Conservation (phyloP, 495 filamentous ascomycete genomes). For the Cercophora samala region DNA sequence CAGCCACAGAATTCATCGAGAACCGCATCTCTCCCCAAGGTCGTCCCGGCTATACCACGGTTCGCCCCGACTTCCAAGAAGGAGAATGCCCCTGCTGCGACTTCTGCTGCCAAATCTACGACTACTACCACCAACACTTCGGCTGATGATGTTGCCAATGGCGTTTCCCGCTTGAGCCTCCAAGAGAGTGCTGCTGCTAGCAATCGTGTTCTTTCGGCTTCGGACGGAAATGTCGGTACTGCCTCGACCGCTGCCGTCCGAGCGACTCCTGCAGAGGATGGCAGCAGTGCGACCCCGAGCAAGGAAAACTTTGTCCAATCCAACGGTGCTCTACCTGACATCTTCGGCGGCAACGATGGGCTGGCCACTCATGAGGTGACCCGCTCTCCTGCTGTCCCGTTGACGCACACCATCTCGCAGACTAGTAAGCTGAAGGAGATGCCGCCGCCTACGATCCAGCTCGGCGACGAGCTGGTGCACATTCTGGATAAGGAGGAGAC, state of each 20-base stretch:
- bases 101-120: background rate
- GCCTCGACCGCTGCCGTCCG: background rate
- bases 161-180: slow-evolving; percentile 14
- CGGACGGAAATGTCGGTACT: slow-evolving; percentile 3
- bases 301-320: background rate
- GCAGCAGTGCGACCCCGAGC: background rate
- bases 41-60: slow-evolving; percentile 24
- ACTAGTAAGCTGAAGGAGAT: slow-evolving; percentile 29
- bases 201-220: slow-evolving; percentile 1
- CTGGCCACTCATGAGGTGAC: slow-evolving; percentile 15
- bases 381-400: slow-evolving; percentile 20
- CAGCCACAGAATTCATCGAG: slow-evolving; percentile 6
- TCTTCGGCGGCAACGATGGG: background rate
- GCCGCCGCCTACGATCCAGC: slow-evolving; percentile 10
- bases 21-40: slow-evolving; percentile 16
- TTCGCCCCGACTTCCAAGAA: slow-evolving; percentile 17
- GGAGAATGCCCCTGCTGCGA: slow-evolving; percentile 12
- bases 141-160: background rate
- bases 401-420: slow-evolving; percentile 26
- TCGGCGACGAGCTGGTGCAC: slow-evolving; percentile 15
- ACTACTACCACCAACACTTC: background rate
- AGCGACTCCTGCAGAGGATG: background rate
- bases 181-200: background rate
- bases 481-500: slow-evolving; percentile 20
- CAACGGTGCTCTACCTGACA: background rate